Evolutionary conservation across 139 green algal genomes (phyloP).

Genomic region (Closterium sp.): DNA sequence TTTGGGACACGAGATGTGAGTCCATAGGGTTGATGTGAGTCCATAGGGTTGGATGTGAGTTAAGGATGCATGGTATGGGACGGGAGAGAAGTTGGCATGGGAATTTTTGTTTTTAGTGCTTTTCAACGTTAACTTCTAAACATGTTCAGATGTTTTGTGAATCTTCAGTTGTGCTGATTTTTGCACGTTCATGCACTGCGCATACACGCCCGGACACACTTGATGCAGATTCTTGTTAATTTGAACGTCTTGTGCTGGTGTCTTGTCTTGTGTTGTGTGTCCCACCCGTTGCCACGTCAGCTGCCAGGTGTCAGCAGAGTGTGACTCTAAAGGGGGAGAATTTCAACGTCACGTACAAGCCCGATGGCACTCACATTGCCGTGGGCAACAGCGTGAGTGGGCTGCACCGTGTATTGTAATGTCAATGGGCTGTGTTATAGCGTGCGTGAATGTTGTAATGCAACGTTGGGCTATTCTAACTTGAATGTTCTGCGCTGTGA

Average conservation of each 20-base stretch:
- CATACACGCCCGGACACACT: neutral
- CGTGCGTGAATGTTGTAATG: neutral
- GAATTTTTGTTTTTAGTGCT: no score
- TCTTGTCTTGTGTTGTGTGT: neutral
- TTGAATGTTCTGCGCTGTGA: no score
- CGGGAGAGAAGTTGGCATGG: no score
- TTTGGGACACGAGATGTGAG: slow-evolving; percentile 67
- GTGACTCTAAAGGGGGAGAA: slow-evolving; percentile 43
- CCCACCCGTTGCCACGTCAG: neutral
- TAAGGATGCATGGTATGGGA: no score
- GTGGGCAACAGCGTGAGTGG: slow-evolving; percentile 42
- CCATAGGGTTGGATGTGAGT: no score
- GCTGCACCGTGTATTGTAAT: neutral
- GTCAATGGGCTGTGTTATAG: neutral
- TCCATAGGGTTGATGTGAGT: no score
- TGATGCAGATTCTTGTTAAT: neutral
- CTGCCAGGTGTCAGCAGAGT: slow-evolving; percentile 19
- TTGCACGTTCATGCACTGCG: neutral
- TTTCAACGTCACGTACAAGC: slow-evolving; percentile 48
- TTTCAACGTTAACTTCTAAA: no score
- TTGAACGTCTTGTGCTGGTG: neutral
- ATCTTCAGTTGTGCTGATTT: neutral
- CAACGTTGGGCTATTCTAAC: no score
- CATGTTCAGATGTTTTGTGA: no score
- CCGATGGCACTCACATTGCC: slow-evolving; percentile 37